Conservation (phyloP, 768 basidiomycete species). For the Rhizopogon vulgaris region DNA sequence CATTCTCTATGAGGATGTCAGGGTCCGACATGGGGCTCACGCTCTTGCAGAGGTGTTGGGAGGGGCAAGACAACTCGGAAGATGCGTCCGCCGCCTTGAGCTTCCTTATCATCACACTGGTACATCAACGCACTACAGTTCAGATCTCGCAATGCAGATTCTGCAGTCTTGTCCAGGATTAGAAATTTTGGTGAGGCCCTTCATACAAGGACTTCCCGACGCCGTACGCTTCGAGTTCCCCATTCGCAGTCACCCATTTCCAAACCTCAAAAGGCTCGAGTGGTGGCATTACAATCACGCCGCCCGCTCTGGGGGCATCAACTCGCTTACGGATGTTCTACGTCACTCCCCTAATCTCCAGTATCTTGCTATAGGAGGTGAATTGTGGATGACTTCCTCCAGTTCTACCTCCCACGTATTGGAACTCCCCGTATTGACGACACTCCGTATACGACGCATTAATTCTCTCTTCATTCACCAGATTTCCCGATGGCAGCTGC, state of each 20-base stretch:
- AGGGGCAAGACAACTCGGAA: slow-evolving; percentile 13
- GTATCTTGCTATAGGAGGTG: slow-evolving; percentile 53
- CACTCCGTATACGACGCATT: slow-evolving; percentile 44
- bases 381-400: slow-evolving; percentile 24
- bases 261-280: slow-evolving; percentile 54
- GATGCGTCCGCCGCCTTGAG: slow-evolving; percentile 48
- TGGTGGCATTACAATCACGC: slow-evolving; percentile 62
- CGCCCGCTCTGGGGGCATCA: slow-evolving; percentile 59
- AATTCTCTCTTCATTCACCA: slow-evolving; percentile 47
- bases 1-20: slow-evolving; percentile 51
- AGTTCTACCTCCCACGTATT: slow-evolving; percentile 19
- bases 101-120: slow-evolving; percentile 53
- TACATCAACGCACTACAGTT: slow-evolving; percentile 26
- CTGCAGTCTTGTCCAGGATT: slow-evolving; percentile 43
- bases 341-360: slow-evolving; percentile 46
- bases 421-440: slow-evolving; percentile 41
- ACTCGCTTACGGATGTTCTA: slow-evolving; percentile 51
- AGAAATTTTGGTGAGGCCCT: slow-evolving; percentile 51
- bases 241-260: slow-evolving; percentile 37
- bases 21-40: slow-evolving; percentile 27
- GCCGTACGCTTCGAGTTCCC: slow-evolving; percentile 47
- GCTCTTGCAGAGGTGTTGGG: slow-evolving; percentile 29
- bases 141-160: slow-evolving; percentile 37
- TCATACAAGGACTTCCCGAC: slow-evolving; percentile 10
- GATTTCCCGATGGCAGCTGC: slow-evolving; percentile 45